Base-by-base conservation (phyloP, 1,139 yeast species). In the Kazachstania sp. region DNA sequence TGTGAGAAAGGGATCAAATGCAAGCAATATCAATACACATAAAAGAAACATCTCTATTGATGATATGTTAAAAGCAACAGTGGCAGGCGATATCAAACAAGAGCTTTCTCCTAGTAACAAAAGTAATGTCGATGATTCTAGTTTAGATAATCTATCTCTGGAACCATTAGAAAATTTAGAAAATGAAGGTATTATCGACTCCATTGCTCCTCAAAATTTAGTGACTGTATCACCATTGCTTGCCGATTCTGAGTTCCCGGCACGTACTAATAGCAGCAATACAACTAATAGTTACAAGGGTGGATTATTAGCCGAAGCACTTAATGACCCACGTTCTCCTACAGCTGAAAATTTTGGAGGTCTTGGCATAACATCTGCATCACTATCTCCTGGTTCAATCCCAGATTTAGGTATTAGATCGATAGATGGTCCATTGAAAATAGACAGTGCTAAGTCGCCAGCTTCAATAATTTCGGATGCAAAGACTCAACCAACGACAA, bases 21-120 rank as follows among this genome's bases (percentile, higher is more conserved):
- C 35, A 30, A 23, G 18, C 13, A 29, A n/a, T 28, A 7, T 3
- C 45, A 40, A 51, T 48, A 15, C 39, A 44, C 38, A 45, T 51
- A 51, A 34, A 53, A 42, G 40, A 54, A 49, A 51, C 48, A 52
- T 44, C 20, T 49, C 53, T 19, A 55, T 60, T 18, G 64, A 61
- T 47, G 58, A 56, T 29, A 53, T 60, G 13, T 45, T 60, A 28
- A 55, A 55, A 31, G 48, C 56, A 5, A 60, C 63, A 3, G 40
- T 60, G 32, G 52, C 52, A 16, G 49, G 46, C 13, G 51, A 53
- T n/a, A 49, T 45, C 3, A 15, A 29, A 8, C 23, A 18, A 11
- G 20, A 12, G 7, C 47, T 20, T 16, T 9, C 32, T 2, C 12
- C 31, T 40, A 16, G 11, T 15, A 29, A 39, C 6, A 13, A 23